Evolutionary conservation across 805 yeast species (phyloP), one percentile per base, ranked within the genome.

Genomic region (Saccharomycopsis fibuligera): DNA sequence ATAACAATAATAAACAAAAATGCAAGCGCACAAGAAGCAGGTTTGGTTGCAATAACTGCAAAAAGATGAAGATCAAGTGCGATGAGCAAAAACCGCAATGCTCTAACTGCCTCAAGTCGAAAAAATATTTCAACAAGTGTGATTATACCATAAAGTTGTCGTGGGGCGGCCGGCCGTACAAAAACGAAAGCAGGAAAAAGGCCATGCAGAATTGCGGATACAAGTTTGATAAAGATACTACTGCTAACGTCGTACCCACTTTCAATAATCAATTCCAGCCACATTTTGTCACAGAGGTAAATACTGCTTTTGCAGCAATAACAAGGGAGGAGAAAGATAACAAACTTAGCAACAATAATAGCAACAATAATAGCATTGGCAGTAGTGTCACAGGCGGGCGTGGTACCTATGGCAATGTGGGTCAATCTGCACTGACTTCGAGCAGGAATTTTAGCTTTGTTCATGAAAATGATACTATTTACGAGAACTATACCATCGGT

Each of bases 81-180:
- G 83, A 81, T 56, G 91, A 84, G 60, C 53, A 46, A 17, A 81
- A 79, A 58, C 93, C 93, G 0, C 51, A 58, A 0, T 85, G 95
- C 57, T 57, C 72, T 0, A 69, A 74, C 49, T 85, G 95, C 59
- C 36, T 58, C 1, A 78, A 74, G 52, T 62, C 72, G 2, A 62
- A 64, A 1, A 48, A 57, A 8, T 49, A 49, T 30, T 35, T 39
- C 35, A 61, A 63, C 14, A 51, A 56, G 1, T 84, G 93, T 62
- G 89, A 83, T 58, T 85, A 84, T 56, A 67, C 81, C 3, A 57
- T 84, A 8, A 75, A 72, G 52, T 65, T 84, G 29, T 74, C 78
- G 0, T 85, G 91, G 91, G 89, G 87, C 17, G 90, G 90, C 0
- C 63, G 89, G 43, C 86, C 86, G 0, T 75, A 69, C 59, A 76